Conservation (phyloP, 306 rosid genomes). For the Canavalia ensiformis region DNA sequence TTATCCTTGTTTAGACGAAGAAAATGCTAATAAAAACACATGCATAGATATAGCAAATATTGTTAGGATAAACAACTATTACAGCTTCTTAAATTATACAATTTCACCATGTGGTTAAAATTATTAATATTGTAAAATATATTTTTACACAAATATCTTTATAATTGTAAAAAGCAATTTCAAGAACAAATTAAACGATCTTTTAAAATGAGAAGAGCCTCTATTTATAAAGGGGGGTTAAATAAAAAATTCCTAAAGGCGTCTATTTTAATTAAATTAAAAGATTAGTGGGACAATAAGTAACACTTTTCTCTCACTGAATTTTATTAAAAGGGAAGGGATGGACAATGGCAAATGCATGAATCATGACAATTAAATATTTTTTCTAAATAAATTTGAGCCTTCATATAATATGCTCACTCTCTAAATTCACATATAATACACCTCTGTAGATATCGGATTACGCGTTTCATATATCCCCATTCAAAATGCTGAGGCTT, state of each 20-base stretch:
- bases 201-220: conserved; percentile 34
- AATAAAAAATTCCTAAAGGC: conserved; percentile 5
- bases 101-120: neutral
- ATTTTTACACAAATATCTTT: conserved; percentile 6
- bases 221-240: conserved; percentile 1
- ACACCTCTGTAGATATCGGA: conserved; percentile 22
- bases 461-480: conserved; percentile 31
- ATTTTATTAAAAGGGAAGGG: conserved; percentile 15
- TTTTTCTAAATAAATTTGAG: conserved; percentile 6
- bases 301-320: conserved; percentile 1
- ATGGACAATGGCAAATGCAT: conserved; percentile 30
- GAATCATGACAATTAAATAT: conserved; percentile 14
- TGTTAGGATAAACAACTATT: conserved; percentile 13
- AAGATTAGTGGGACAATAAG: neutral
- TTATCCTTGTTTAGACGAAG: neutral
- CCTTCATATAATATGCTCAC: conserved; percentile 20
- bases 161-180: neutral
- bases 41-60: conserved; percentile 1
- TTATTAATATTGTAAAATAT: neutral
- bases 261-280: neutral
- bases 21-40: conserved; percentile 1
- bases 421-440: conserved; percentile 7
- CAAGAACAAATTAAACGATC: neutral
- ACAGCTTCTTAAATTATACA: conserved; percentile 21
- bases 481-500: conserved; percentile 25